phyloP scores from a whole-genome alignment of 768 basidiomycete species.

The Lactifluus subvellereus region DNA sequence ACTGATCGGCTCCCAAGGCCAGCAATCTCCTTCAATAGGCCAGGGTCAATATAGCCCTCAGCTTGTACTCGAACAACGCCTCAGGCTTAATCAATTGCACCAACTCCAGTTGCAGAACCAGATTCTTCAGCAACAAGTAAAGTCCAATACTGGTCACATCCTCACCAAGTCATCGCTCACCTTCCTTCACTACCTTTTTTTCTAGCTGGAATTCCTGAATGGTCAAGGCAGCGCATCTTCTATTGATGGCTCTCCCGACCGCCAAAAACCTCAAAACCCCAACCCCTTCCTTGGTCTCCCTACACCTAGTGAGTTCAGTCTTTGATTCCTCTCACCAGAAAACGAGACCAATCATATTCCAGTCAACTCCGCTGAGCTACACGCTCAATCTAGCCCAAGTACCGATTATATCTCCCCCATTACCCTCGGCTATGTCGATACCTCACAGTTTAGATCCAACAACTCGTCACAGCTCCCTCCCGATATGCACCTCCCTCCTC shows the following conservation, averaged over 20 bases:
- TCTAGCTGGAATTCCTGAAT: constrained; percentile 32
- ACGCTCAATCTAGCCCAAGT: constrained; percentile 44
- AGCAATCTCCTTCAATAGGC: constrained; percentile 25
- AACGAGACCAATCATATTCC: constrained; percentile 25
- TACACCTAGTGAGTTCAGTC: constrained; percentile 53
- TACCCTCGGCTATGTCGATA: constrained; percentile 39
- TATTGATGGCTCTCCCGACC: constrained; percentile 28
- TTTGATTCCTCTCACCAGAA: constrained; percentile 27
- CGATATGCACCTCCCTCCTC: constrained; percentile 27
- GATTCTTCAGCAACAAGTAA: constrained; percentile 86
- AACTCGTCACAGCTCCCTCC: constrained; percentile 19
- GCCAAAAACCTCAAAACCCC: constrained; percentile 25
- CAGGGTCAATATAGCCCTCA: constrained; percentile 37
- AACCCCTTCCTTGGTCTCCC: constrained; percentile 44
- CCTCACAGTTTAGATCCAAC: constrained; percentile 29
- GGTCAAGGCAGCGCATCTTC: constrained; percentile 32
- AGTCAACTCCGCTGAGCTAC: constrained; percentile 52
- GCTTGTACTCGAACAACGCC: constrained; percentile 64
- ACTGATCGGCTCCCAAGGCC: constrained; percentile 45
- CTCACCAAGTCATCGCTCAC: background rate
- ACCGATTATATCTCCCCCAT: constrained; percentile 60
- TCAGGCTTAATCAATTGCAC: constrained; percentile 71
- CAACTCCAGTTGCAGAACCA: constrained; percentile 75
- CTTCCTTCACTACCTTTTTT: background rate
- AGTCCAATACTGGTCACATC: constrained; percentile 24